Evolutionary conservation across 805 yeast genomes (phyloP).

Genomic region (Yamadazyma olivae): DNA sequence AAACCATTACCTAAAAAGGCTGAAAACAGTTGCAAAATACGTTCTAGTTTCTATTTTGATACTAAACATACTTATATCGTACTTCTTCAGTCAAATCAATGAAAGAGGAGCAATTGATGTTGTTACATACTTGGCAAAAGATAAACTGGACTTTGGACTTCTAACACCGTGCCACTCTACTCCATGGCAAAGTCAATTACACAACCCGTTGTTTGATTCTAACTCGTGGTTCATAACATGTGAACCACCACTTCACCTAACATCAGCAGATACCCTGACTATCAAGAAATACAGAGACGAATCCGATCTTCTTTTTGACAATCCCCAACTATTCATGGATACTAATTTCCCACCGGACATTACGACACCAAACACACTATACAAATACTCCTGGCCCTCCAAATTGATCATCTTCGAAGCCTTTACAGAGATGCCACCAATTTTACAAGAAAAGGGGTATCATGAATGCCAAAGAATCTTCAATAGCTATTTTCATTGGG

Average conservation of each 20-base stretch:
- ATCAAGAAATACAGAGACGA: constrained; percentile 68
- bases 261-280: constrained; percentile 11
- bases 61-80: constrained; percentile 41
- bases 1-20: not conserved
- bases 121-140: constrained; percentile 44
- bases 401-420: constrained; percentile 72
- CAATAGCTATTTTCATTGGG: constrained; percentile 86
- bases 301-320: constrained; percentile 76
- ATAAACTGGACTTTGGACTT: constrained; percentile 63
- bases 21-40: not conserved
- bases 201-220: constrained; percentile 43
- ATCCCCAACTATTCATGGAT: constrained; percentile 59
- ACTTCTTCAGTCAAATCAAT: constrained; percentile 62
- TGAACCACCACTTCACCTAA: constrained; percentile 74
- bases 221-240: constrained; percentile 86
- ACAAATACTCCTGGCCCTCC: constrained; percentile 55
- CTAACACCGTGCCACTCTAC: constrained; percentile 97
- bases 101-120: constrained; percentile 85
- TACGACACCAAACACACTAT: not conserved
- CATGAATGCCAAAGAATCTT: constrained; percentile 54
- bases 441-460: constrained; percentile 43
- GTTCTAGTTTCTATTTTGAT: constrained; percentile 15
- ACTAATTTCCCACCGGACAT: constrained; percentile 42
- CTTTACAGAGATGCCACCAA: constrained; percentile 44
- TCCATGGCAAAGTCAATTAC: constrained; percentile 87